Conservation (phyloP, 176 grass and related monocot genomes). For the Rhipidocladum racemiflorum region DNA sequence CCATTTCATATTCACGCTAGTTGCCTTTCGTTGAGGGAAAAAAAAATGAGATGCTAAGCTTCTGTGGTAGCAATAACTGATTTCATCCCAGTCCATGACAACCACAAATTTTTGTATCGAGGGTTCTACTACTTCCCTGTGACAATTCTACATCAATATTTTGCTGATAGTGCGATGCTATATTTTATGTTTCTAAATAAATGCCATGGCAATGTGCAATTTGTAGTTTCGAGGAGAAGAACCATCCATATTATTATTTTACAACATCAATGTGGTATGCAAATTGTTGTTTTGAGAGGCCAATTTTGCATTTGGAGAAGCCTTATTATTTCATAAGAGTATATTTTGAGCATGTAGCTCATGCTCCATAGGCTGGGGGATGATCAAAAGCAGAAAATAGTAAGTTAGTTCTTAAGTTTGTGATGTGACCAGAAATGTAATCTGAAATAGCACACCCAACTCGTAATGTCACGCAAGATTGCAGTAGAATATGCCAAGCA, state of each 20-base stretch:
- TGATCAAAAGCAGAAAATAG: background rate
- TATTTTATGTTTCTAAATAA: slow-evolving; percentile 11
- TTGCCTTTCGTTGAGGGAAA: background rate
- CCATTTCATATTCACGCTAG: background rate
- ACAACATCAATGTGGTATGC: background rate
- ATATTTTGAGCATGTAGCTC: background rate
- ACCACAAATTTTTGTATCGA: background rate
- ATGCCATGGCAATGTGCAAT: background rate
- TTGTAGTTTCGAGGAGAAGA: background rate
- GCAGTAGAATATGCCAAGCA: background rate
- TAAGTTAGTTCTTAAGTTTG: background rate
- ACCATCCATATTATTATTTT: background rate
- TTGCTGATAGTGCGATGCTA: background rate
- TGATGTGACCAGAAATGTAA: background rate
- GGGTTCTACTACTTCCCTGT: background rate
- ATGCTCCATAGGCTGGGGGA: background rate
- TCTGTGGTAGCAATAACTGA: background rate
- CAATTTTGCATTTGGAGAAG: background rate
- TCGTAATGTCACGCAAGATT: background rate
- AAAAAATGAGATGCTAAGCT: background rate
- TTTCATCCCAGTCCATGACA: background rate
- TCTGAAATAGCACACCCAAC: background rate
- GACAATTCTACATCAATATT: background rate
- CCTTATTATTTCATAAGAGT: background rate
- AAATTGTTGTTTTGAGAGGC: background rate